Evolutionary conservation across 208 protist genomes (phyloP), one percentile per base, ranked within the genome.

Genomic region (Tritrichomonas foetus): DNA sequence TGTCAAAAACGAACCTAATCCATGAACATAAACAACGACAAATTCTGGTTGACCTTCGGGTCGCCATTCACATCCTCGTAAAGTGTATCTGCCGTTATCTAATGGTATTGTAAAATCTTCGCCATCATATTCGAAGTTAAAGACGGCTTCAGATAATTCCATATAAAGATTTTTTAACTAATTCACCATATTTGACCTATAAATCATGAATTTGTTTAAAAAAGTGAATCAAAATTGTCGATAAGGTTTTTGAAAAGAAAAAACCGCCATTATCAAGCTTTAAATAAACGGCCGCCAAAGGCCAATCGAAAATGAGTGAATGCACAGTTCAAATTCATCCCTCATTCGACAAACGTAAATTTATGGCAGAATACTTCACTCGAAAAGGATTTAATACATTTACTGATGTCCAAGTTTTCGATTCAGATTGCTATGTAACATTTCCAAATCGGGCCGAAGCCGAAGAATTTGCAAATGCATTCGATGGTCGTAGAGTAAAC

Each of bases 61-160:
- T 2, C 30, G 41, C 78, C 78, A 89, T 47, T 44, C 39, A 89
- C 78, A 89, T 61, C 78, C 78, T 16, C 41, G 47, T 39, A 89
- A 27, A 39, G 47, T 89, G 3, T 57, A 36, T 27, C 22, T n/a
- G 8, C 64, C 64, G n/a, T 69, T n/a, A 20, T 89, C 47, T 14
- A 89, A 44, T 39, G 44, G 44, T 57, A 89, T 47, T n/a, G 78
- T 89, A 57, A 89, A 89, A 89, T 89, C 78, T 5, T 89, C 78
- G 0, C 78, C 78, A 89, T 89, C 78, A 57, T 89, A 89, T 25
- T 82, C 74, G 39, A 82, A 82, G 14, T 30, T 47, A 39, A 82
- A 82, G 50, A 50, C 39, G 30, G 74, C 33, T 16, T 82, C 74
- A 50, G 27, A 50, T 30, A 22, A 30, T 47, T 82, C 74, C 74